These are phyloP conservation scores for Penicillium expansum DNA, from an alignment of 2,329 filamentous ascomycete species.

Conservation along the genomic window DNA sequence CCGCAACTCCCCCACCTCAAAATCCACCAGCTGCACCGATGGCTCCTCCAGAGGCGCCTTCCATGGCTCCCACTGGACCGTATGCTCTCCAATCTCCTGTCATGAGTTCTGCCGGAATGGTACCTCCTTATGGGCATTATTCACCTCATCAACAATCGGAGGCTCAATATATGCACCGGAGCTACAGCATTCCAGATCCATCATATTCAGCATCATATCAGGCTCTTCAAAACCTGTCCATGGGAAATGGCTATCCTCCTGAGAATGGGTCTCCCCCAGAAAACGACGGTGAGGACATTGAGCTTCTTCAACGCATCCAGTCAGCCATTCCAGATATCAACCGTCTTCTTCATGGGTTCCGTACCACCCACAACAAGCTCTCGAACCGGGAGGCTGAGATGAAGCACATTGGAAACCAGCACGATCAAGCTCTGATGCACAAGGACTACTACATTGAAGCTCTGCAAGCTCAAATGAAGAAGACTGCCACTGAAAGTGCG, in stretches of 20 bases:
- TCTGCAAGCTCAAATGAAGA: constrained; percentile 51
- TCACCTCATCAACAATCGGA: constrained; percentile 30
- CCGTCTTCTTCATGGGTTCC: constrained; percentile 47
- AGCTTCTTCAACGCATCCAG: constrained; percentile 46
- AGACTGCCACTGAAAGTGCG: constrained; percentile 50
- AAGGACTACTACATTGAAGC: constrained; percentile 55
- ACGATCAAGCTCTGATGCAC: constrained; percentile 51
- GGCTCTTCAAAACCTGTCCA: constrained; percentile 30
- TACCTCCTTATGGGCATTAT: constrained; percentile 34
- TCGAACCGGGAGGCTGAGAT: constrained; percentile 50
- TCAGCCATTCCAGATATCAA: constrained; percentile 49
- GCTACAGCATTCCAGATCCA: constrained; percentile 30
- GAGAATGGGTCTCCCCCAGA: constrained; percentile 36
- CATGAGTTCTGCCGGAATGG: constrained; percentile 34
- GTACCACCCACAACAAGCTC: constrained; percentile 51
- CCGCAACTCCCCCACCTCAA: constrained; percentile 25
- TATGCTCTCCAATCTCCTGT: constrained; percentile 37
- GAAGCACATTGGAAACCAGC: constrained; percentile 49
- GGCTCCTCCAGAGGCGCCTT: constrained; percentile 25
- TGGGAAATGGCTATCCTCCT: constrained; percentile 17
- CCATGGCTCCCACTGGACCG: constrained; percentile 28
- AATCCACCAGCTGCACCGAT: constrained; percentile 19
- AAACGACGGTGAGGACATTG: constrained; percentile 35
- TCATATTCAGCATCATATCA: constrained; percentile 32
- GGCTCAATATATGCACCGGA: constrained; percentile 29